Percentiles rank a stretch among this genome's conserved stretches.
These are phyloP conservation scores for Dimargaris verticillata DNA, from an alignment of 192 early-diverging fungal genomes.

Conservation along the genomic window DNA sequence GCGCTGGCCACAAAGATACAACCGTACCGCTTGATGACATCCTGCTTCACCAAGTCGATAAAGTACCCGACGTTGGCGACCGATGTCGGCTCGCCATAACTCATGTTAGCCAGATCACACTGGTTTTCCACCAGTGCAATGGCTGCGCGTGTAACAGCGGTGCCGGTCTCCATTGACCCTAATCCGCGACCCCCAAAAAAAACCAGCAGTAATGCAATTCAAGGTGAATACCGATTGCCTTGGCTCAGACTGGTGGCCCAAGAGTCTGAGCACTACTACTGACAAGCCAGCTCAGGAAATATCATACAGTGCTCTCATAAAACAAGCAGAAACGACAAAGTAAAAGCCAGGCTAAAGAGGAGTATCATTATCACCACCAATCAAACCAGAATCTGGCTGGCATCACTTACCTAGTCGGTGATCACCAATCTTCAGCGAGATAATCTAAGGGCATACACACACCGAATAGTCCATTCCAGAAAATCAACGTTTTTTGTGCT, in stretches of 20 bases:
- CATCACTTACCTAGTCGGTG: conserved; percentile 20
- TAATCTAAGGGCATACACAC: conserved; percentile 23
- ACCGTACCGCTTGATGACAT: conserved; percentile 68
- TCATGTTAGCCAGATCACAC: conserved; percentile 69
- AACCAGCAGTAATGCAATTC: no score
- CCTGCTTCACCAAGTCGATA: conserved; percentile 57
- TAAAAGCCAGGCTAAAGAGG: no score
- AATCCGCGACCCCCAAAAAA: background rate
- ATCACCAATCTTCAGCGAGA: conserved; percentile 90
- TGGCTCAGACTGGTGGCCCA: no score
- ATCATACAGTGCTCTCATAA: no score
- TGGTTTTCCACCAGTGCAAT: conserved; percentile 48
- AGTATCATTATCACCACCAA: no score
- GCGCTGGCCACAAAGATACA: conserved; percentile 77
- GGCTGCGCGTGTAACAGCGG: conserved; percentile 64
- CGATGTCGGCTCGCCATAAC: conserved; percentile 68
- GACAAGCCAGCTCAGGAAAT: no score
- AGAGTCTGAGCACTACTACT: no score
- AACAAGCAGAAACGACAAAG: no score
- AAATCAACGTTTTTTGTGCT: no score
- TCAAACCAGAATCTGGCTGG: no score
- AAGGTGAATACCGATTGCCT: no score
- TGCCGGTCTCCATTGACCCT: conserved; percentile 67
- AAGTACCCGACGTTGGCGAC: conserved; percentile 63
- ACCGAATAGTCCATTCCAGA: no score